Evolutionary conservation across 768 basidiomycete species (phyloP).

Genomic region (Lentinula boryana): DNA sequence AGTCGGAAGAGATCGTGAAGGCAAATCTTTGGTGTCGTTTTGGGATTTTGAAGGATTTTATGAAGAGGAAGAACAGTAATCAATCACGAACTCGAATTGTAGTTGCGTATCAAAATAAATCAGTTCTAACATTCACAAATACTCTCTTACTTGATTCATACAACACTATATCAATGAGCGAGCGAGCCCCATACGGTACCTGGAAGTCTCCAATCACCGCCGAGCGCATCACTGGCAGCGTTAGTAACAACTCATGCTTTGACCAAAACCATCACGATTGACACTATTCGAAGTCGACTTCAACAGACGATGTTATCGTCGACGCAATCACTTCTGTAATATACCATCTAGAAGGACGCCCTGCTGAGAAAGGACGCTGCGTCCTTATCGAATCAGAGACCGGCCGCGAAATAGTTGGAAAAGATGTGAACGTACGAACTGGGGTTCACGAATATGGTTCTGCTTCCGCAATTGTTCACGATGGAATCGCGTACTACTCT

Average conservation of each 20-base stretch:
- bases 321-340: conserved; percentile 39
- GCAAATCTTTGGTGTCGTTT: not conserved
- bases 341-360: conserved; percentile 57
- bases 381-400: conserved; percentile 50
- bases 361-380: conserved; percentile 43
- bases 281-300: conserved; percentile 23
- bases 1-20: not conserved
- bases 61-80: not conserved
- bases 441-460: conserved; percentile 69
- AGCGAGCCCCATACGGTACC: conserved; percentile 48
- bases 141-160: not conserved
- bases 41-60: not conserved
- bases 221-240: conserved; percentile 40
- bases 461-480: conserved; percentile 41
- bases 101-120: not conserved
- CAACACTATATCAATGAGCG: not conserved
- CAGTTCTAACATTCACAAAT: not conserved
- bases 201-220: conserved; percentile 57
- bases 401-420: conserved; percentile 45
- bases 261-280: not conserved
- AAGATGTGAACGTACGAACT: conserved; percentile 51
- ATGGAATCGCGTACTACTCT: conserved; percentile 47
- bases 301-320: conserved; percentile 40
- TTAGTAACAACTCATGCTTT: conserved; percentile 14
- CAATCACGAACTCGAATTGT: not conserved